Base-by-base conservation (phyloP, 2,329 filamentous ascomycete species). In the Alternaria arbusti region DNA sequence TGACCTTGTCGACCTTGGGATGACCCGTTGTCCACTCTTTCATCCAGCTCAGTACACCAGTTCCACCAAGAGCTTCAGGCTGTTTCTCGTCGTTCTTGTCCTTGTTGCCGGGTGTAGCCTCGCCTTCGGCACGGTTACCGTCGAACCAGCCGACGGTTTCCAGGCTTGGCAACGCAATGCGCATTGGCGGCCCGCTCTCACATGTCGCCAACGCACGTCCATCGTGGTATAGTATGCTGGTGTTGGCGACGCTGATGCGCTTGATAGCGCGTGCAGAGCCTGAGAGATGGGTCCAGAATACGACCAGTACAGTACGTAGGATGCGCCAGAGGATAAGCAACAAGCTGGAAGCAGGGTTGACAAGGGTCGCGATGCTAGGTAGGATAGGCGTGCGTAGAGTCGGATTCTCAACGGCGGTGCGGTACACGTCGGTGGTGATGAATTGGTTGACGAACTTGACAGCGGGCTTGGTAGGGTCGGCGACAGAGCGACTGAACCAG, bases 141-240 rank as follows among this genome's bases (percentile, higher is more conserved):
- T 91, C 84, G 77, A 86, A 92, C 90, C 90, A 92, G 44, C 90
- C 90, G 8, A 92, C 83, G 0, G 90, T 92, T 66, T 91, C 86
- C 22, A 93, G 76, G 0, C 83, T 82, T 0, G 90, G 90, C 7
- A 92, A 79, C 8, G 86, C 82, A 52, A 92, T 82, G 25, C 90
- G 83, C 73, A 92, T 88, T 0, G 90, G 90, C 4, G 89, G 90
- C 0, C 90, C 90, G 67, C 88, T 91, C 75, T 92, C 90, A 67
- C 90, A 92, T 0, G 88, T 89, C 4, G 90, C 90, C 63, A 93
- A 73, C 5, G 89, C 89, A 65, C 90, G 83, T 10, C 89, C 89
- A 71, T 92, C 89, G 69, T 92, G 90, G 68, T 87, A 92, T 2
- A 90, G 44, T 11, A 92, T 80, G 10, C 83, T 84, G 5, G 90